Evolutionary conservation across 257 asterid genomes (phyloP), one percentile per base, ranked within the genome.

Genomic region (Phtheirospermum japonicum): DNA sequence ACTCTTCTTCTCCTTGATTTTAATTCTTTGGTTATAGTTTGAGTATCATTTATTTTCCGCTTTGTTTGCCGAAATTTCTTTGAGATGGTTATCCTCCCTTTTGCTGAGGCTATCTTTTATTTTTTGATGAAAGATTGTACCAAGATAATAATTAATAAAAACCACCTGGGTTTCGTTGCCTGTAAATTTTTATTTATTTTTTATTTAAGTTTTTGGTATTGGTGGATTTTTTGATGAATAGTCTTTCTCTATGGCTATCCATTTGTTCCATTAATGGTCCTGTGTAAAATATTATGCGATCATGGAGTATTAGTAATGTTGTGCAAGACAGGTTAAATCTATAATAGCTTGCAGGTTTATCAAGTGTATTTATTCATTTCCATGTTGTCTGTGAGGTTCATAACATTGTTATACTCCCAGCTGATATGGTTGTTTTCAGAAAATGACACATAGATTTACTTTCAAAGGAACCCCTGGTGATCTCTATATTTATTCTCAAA

Each of bases 1-100:
- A 49, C 33, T 57, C 31, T 59, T n/a, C n/a, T n/a, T 60, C 36
- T 56, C 26, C 69, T 63, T 48, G 59, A 40, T 59, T 13, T 14
- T 16, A n/a, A n/a, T n/a, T n/a, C n/a, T n/a, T n/a, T n/a, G n/a
- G n/a, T n/a, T n/a, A n/a, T n/a, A n/a, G n/a, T n/a, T n/a, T n/a
- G n/a, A n/a, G n/a, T n/a, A n/a, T n/a, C n/a, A 33, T 16, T 57
- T 2, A 12, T 58, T 9, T 10, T 13, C 8, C 6, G 0, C 19
- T 4, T 48, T 17, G 23, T 51, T 28, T 40, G 40, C 2, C 20
- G 64, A 58, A 34, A 14, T 34, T 58, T 30, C 18, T 32, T 3
- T 51, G 60, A 14, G 59, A 19, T 17, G 57, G 59, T 46, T 31
- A 16, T 57, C 54, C n/a, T 18, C 48, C 46, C 13, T 28, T 23